phyloP scores from a whole-genome alignment of 306 rosid genomes.

The Senna tora region DNA sequence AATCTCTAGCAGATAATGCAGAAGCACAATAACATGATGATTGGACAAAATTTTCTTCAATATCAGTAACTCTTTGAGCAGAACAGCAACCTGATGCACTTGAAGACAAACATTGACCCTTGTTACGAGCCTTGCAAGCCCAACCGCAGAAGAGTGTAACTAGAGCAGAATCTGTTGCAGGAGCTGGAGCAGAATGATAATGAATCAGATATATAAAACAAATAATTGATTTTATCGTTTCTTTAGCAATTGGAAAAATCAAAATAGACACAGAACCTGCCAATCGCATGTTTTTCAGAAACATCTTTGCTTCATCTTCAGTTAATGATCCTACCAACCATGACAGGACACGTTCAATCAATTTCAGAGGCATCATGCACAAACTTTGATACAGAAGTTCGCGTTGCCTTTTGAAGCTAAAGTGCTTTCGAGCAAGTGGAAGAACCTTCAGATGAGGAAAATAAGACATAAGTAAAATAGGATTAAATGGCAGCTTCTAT shows the following conservation, averaged over 20 bases:
- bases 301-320: slow-evolving; percentile 72
- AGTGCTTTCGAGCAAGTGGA: slow-evolving; percentile 95
- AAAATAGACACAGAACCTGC: slow-evolving; percentile 74
- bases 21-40: slow-evolving; percentile 65
- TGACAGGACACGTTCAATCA: slow-evolving; percentile 92
- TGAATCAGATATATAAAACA: slow-evolving; percentile 45
- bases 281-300: slow-evolving; percentile 82
- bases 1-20: slow-evolving; percentile 58
- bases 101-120: slow-evolving; percentile 82
- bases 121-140: slow-evolving; percentile 98
- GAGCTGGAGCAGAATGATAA: slow-evolving; percentile 71
- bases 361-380: slow-evolving; percentile 95
- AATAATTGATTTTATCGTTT: neutral
- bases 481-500: slow-evolving; percentile 27
- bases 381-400: slow-evolving; percentile 89
- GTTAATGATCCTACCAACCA: slow-evolving; percentile 86
- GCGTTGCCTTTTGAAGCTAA: slow-evolving; percentile 83
- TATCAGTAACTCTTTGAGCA: slow-evolving; percentile 60
- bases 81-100: slow-evolving; percentile 78
- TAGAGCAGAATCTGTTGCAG: slow-evolving; percentile 81
- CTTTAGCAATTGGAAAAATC: slow-evolving; percentile 32
- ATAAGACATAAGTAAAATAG: slow-evolving; percentile 31
- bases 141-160: slow-evolving; percentile 95
- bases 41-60: slow-evolving; percentile 59
- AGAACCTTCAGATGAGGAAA: slow-evolving; percentile 74